Base-by-base conservation (phyloP, 768 basidiomycete species). In the Russula sp. region DNA sequence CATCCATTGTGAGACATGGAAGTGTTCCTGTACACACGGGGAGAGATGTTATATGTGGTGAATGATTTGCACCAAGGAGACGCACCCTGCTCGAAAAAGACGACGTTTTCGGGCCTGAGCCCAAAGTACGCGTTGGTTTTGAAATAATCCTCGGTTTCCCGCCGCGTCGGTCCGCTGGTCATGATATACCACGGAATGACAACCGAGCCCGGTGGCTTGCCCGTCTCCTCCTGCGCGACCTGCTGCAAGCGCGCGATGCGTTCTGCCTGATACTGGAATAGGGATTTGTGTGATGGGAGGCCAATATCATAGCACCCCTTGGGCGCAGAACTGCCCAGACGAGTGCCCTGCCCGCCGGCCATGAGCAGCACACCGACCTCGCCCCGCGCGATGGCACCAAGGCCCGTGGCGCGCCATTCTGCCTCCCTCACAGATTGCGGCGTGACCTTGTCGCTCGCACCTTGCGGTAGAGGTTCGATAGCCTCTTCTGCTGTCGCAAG, bases 291-390 rank as follows among this genome's bases (percentile, higher is more conserved):
- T 27, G 91, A 94, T 11, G 94, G 91, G 39, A 99, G 80, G 14
- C 89, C 91, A 68, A 99, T 98, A 73, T 98, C 94, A 75, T 98
- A 99, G 78, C 95, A 97, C 5, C 97, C 97, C 73, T 99, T 99
- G 27, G 97, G 97, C 6, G 89, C 89, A 35, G 82, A 83, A 71
- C 91, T 94, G 35, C 97, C 97, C 48, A 99, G 77, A 59, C 97
- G 82, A 20, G 95, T 97, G 14, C 97, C 97, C 76, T 99, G 97
- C 1, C 97, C 97, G 45, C 97, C 97, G 8, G 97, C 97, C 90
- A 99, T 92, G 68, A 99, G 82, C 51, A 99, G 80, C 10, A 98
- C 95, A n/a, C 87, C 97, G 44, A 98, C 94, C 69, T 92, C 78
- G 64, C 92, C 88, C 40, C 82, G 75, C 18, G 87, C 82, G 70